Evolutionary conservation across 257 asterid genomes (phyloP).

Genomic region (Ehretia macrophylla): DNA sequence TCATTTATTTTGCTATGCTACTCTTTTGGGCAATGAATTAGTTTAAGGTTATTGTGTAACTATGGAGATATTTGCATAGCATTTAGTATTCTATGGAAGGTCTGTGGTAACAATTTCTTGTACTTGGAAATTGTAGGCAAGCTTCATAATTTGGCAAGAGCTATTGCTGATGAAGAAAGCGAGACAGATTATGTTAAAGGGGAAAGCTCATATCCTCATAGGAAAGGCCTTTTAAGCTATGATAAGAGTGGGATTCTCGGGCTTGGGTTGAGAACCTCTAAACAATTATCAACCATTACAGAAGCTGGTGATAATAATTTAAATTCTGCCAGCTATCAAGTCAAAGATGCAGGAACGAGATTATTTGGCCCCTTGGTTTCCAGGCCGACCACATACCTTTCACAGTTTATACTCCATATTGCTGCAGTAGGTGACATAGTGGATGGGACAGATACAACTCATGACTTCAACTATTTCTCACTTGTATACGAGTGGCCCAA

Average conservation of each 20-base stretch:
- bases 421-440: conserved; percentile 99
- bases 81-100: neutral
- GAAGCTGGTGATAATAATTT: conserved; percentile 52
- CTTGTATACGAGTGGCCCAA: conserved; percentile 97
- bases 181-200: conserved; percentile 59
- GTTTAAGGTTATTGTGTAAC: neutral
- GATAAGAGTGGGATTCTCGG: conserved; percentile 75
- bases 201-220: conserved; percentile 58
- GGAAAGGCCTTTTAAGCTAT: conserved; percentile 43
- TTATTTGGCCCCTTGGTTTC: conserved; percentile 75
- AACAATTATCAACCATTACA: conserved; percentile 37
- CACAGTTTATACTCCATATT: conserved; percentile 91
- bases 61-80: neutral
- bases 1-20: neutral
- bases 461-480: conserved; percentile 94
- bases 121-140: conserved; percentile 55
- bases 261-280: conserved; percentile 71
- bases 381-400: conserved; percentile 75
- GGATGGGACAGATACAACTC: conserved; percentile 99
- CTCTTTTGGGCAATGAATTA: neutral
- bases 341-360: conserved; percentile 71
- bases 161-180: conserved; percentile 88
- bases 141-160: conserved; percentile 96
- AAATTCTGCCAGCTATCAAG: conserved; percentile 61
- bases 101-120: conserved; percentile 9